Evolutionary conservation across 192 early-diverging fungal species (phyloP).

Genomic region (Rhizoclosmatium sp.): DNA sequence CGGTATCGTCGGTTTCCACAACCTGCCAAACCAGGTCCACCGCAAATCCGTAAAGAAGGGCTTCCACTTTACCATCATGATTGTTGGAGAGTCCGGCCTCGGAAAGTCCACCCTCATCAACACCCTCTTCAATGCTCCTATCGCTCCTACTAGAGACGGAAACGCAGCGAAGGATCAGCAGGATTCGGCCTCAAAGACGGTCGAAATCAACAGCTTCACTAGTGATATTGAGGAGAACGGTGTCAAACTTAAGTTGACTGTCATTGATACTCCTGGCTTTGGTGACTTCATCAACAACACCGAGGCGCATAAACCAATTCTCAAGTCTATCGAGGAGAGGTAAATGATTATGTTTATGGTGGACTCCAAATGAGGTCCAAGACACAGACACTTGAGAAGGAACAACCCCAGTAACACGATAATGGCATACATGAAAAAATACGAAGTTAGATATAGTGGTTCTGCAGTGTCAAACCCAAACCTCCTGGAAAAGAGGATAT

Average conservation of each 20-base stretch:
- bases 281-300: conserved; percentile 73
- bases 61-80: conserved; percentile 82
- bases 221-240: conserved; percentile 81
- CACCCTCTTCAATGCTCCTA: conserved; percentile 70
- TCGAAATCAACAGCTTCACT: conserved; percentile 64
- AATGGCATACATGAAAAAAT: too few species aligned
- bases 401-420: too few species aligned
- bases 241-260: conserved; percentile 93
- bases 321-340: conserved; percentile 95
- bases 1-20: conserved; percentile 66
- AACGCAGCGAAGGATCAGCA: conserved; percentile 76
- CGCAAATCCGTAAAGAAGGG: conserved; percentile 98
- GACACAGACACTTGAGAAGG: too few species aligned
- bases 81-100: conserved; percentile 64
- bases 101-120: conserved; percentile 73
- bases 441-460: too few species aligned
- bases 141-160: conserved; percentile 88
- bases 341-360: conserved; percentile 67
- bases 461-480: too few species aligned
- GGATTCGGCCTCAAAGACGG: conserved; percentile 71
- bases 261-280: conserved; percentile 95
- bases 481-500: too few species aligned
- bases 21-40: conserved; percentile 68
- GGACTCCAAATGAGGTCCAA: too few species aligned
- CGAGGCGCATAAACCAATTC: conserved; percentile 91